A percentile compares a stretch with the other conserved stretches of the same genome.
These are phyloP conservation scores for Lodderomyces parapsilosis DNA, from an alignment of 1,139 yeast genomes.

Conservation along the genomic window DNA sequence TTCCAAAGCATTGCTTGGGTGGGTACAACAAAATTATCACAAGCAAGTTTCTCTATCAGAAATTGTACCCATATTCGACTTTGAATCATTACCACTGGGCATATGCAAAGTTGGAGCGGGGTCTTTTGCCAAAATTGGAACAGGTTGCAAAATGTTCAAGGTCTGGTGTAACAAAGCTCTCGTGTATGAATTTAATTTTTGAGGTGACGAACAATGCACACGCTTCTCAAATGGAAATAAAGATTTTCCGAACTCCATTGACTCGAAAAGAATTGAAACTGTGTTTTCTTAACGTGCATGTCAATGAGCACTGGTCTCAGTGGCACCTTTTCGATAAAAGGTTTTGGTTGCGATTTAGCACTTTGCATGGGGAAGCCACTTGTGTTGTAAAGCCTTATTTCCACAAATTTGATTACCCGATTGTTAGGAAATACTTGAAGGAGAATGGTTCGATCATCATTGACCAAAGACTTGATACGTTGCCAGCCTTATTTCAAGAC, in stretches of 20 bases:
- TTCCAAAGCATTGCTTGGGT: constrained; percentile 11
- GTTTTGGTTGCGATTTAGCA: constrained; percentile 30
- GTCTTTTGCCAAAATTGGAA: constrained; percentile 25
- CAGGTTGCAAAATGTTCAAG: constrained; percentile 7
- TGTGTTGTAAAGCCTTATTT: constrained; percentile 20
- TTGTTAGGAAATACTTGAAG: constrained; percentile 6
- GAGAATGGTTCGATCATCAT: neutral
- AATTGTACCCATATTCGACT: constrained; percentile 37
- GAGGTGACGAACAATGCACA: constrained; percentile 14
- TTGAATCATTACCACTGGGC: constrained; percentile 45
- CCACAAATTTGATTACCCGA: constrained; percentile 15
- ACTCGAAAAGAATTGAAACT: constrained; percentile 17
- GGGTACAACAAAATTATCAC: constrained; percentile 18
- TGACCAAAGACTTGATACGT: constrained; percentile 6
- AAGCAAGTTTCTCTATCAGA: constrained; percentile 32
- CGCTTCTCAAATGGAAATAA: constrained; percentile 7
- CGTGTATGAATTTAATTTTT: constrained; percentile 24
- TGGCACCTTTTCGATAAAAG: constrained; percentile 41
- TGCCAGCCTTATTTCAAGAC: constrained; percentile 16
- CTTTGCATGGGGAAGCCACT: constrained; percentile 7
- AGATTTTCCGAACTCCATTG: constrained; percentile 26
- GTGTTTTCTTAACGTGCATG: neutral
- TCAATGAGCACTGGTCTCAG: constrained; percentile 16
- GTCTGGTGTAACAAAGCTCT: constrained; percentile 9
- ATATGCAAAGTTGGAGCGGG: constrained; percentile 42